Percentiles rank a stretch among this genome's conserved stretches.
These are phyloP conservation scores for Solanum appendiculatum DNA, from an alignment of 257 asterid genomes.

Conservation along the genomic window DNA sequence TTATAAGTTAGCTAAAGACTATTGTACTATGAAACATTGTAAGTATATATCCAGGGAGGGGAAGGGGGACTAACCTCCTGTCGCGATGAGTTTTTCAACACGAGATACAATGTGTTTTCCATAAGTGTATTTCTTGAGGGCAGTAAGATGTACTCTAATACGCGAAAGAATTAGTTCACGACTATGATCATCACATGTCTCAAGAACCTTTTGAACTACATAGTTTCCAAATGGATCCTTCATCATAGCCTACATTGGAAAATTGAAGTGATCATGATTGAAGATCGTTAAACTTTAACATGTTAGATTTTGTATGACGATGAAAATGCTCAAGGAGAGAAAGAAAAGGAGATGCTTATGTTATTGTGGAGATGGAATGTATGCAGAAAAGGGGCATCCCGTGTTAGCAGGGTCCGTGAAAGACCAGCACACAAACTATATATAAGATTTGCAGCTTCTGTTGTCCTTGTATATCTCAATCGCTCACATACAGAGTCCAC, in stretches of 20 bases:
- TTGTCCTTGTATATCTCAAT: neutral
- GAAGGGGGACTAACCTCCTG: conserved; percentile 57
- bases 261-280: neutral
- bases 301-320: neutral
- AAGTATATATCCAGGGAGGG: neutral
- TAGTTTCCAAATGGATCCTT: conserved; percentile 88
- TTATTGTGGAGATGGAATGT: neutral
- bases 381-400: neutral
- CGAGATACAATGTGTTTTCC: conserved; percentile 70
- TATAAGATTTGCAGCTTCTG: neutral
- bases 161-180: conserved; percentile 69
- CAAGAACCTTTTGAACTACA: conserved; percentile 85
- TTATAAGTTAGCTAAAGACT: neutral
- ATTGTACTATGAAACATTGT: neutral
- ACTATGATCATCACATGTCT: conserved; percentile 69
- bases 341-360: neutral
- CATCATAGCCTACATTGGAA: conserved; percentile 72
- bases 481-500: neutral
- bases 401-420: neutral
- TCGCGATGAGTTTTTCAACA: conserved; percentile 61
- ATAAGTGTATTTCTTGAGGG: conserved; percentile 81
- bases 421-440: neutral
- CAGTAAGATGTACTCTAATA: conserved; percentile 62
- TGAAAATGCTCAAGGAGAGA: neutral
- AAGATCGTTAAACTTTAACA: neutral